These are phyloP conservation scores for Chrysosporium queenslandicum DNA, from an alignment of 2,329 filamentous ascomycete species.

Conservation along the genomic window DNA sequence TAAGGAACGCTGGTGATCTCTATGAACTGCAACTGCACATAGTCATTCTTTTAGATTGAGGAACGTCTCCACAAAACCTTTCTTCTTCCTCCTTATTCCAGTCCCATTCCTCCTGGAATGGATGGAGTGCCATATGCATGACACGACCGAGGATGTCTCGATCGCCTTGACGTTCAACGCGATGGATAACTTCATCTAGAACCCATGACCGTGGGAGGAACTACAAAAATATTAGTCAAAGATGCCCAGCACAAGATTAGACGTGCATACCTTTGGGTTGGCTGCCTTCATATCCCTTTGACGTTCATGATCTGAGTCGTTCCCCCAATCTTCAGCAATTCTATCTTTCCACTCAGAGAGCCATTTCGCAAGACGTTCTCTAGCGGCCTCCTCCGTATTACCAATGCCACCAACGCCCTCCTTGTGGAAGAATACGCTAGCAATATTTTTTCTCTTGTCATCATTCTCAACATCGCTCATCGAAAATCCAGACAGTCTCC, in stretches of 20 bases:
- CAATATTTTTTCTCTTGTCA: conserved; percentile 52
- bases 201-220: conserved; percentile 89
- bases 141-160: conserved; percentile 64
- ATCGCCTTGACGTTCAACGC: conserved; percentile 76
- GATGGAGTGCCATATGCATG: conserved; percentile 73
- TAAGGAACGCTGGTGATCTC: conserved; percentile 7
- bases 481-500: conserved; percentile 58
- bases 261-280: conserved; percentile 60
- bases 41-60: conserved; percentile 64
- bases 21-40: conserved; percentile 94
- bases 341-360: conserved; percentile 66
- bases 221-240: conserved; percentile 22
- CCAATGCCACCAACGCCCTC: conserved; percentile 55
- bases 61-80: conserved; percentile 77
- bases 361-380: conserved; percentile 64
- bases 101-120: conserved; percentile 63
- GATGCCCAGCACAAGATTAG: neutral
- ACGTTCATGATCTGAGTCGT: conserved; percentile 52
- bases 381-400: conserved; percentile 53
- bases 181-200: conserved; percentile 80
- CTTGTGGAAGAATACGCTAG: conserved; percentile 67
- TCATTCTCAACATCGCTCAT: conserved; percentile 55
- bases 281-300: conserved; percentile 66
- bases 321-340: conserved; percentile 65
- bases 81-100: conserved; percentile 63